These are phyloP conservation scores for Leishmania guyanensis DNA, from an alignment of 208 protist genomes.

Conservation along the genomic window DNA sequence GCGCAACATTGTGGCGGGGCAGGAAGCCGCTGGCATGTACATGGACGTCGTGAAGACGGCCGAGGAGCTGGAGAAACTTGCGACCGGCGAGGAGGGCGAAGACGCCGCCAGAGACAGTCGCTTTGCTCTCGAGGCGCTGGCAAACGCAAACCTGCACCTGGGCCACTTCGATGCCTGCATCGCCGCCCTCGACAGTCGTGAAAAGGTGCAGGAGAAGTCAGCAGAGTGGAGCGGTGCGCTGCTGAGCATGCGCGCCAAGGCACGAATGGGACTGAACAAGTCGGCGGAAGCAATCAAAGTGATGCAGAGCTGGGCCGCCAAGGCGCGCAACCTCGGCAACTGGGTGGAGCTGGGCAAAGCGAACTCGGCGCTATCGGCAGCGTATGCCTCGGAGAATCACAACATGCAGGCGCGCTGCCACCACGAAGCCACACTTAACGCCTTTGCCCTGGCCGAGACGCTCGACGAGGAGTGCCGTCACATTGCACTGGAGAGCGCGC, in stretches of 20 bases:
- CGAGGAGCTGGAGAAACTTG: constrained; percentile 67
- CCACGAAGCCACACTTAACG: constrained; percentile 63
- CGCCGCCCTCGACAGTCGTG: constrained; percentile 67
- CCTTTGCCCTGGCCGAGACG: constrained; percentile 39
- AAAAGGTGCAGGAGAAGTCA: constrained; percentile 84
- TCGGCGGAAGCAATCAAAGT: constrained; percentile 74
- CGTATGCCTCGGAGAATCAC: constrained; percentile 56
- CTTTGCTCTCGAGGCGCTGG: constrained; percentile 82
- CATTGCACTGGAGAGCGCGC: constrained; percentile 65
- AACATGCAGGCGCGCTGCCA: constrained; percentile 63
- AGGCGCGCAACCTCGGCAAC: constrained; percentile 63
- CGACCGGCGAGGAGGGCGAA: constrained; percentile 63
- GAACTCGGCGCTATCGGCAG: constrained; percentile 62
- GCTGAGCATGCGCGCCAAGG: constrained; percentile 74
- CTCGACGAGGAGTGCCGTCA: constrained; percentile 44
- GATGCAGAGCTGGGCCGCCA: constrained; percentile 67
- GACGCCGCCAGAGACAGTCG: constrained; percentile 69
- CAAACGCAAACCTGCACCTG: constrained; percentile 80
- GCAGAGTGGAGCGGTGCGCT: constrained; percentile 65
- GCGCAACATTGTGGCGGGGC: constrained; percentile 78
- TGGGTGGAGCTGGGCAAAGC: constrained; percentile 73
- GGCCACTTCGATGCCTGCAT: constrained; percentile 83
- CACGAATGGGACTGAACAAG: constrained; percentile 69
- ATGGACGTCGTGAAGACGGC: constrained; percentile 70
- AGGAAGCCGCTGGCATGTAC: constrained; percentile 71